Evolutionary conservation across 768 basidiomycete genomes (phyloP).

Genomic region (Boletus reticuloceps): DNA sequence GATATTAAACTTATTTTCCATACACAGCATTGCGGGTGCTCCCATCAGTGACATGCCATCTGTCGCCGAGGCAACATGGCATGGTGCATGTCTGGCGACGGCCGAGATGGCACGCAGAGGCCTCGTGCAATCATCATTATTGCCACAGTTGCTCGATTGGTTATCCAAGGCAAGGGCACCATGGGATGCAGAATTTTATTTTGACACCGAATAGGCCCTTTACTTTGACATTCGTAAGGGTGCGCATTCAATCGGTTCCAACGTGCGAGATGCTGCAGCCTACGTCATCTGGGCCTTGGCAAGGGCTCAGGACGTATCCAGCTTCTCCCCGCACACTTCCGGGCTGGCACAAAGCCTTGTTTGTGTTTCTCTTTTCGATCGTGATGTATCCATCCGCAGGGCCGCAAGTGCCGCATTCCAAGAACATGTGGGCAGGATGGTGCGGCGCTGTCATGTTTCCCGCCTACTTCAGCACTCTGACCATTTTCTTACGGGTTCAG

Average conservation of each 20-base stretch:
- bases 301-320: constrained; percentile 61
- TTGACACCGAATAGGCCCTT: constrained; percentile 57
- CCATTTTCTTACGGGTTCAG: constrained; percentile 41
- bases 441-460: constrained; percentile 37
- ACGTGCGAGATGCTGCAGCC: constrained; percentile 90
- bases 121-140: constrained; percentile 54
- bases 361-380: constrained; percentile 83
- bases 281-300: constrained; percentile 96
- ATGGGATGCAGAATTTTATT: constrained; percentile 11
- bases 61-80: constrained; percentile 87
- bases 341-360: constrained; percentile 69
- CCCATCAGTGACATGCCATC: constrained; percentile 70
- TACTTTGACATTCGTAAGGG: constrained; percentile 92
- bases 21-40: constrained; percentile 65
- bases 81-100: constrained; percentile 88
- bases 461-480: constrained; percentile 10
- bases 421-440: constrained; percentile 93
- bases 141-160: constrained; percentile 73
- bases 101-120: constrained; percentile 90
- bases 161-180: constrained; percentile 61
- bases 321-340: constrained; percentile 58
- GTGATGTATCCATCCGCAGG: constrained; percentile 91
- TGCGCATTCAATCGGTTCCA: constrained; percentile 90
- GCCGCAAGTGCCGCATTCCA: constrained; percentile 98
- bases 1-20: constrained; percentile 69